Base-by-base conservation (phyloP, 2,329 filamentous ascomycete genomes). In the Harringtonia aguacate region DNA sequence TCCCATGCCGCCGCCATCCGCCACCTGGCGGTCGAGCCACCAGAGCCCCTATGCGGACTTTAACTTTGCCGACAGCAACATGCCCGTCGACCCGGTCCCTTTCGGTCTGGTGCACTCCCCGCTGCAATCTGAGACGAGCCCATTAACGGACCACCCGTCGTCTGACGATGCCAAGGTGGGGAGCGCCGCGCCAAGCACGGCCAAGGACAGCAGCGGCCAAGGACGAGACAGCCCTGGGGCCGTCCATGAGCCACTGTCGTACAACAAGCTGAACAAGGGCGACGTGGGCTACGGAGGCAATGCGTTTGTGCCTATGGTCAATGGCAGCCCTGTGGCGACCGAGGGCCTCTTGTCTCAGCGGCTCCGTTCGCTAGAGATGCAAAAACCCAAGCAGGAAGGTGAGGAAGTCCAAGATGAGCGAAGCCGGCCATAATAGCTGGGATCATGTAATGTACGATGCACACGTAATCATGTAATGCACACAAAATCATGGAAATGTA, bases 281-380 rank as follows among this genome's bases (percentile, higher is more conserved):
- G 79, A 86, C 48, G 59, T 68, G 18, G 72, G 79, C 30, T 80
- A 84, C 55, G 74, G 80, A 31, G 70, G 75, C 1, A 74, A 77
- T 44, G 61, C 67, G 0, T 79, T 48, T 44, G 39, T 45, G 22
- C 52, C 9, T 58, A 58, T 42, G 36, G 60, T 58, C 28, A 58
- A 62, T 51, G 64, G 64, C 30, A 46, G 50, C 13, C 42, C 48
- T 3, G 65, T 60, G n/a, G 63, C 63, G 2, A 69, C 75, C 5
- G 81, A 86, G 53, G 77, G 84, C 3, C 61, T 92, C 15, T 64
- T 92, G 15, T 85, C 85, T 12, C 78, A 78, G 57, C 73, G 79
- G 45, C 63, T 90, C 36, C 73, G 78, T 50, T 75, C 77, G 7
- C 62, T 86, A 7, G 82, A 78, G 31, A 68, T 69, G 21, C 60